Evolutionary conservation across 306 rosid genomes (phyloP), one percentile per base, ranked within the genome.

Genomic region (Inga leiocalycina): DNA sequence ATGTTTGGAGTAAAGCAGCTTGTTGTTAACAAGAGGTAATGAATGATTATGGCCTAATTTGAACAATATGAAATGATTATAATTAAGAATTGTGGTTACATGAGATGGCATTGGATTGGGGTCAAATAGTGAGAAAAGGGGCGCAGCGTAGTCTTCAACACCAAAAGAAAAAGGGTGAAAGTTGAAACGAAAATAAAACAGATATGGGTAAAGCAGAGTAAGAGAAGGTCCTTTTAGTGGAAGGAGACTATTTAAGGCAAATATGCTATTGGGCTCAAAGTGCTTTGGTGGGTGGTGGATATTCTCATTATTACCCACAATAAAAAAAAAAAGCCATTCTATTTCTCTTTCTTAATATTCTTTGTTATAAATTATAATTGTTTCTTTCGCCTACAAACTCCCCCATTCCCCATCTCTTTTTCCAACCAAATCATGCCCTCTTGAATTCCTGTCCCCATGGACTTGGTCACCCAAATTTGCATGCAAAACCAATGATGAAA

Each of bases 401-500:
- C 68, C 68, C 68, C 81, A 74, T 75, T 13, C 75, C 71, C 82
- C 19, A 22, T 57, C 71, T 74, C 77, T 69, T 84, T 87, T 85
- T 84, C 75, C 54, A 83, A 85, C 89, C 87, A 83, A 87, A 93
- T 93, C 88, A 93, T 90, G 81, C n/a, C 41, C 80, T 82, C 87
- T 85, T 80, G 95, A 93, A 87, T 89, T 90, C 86, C 93, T 93
- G 97, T 90, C 97, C 86, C 93, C 91, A 85, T 82, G 88, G 90
- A 87, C 87, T 85, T 73, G 83, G 76, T 86, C 93, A 90, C 82
- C 89, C 94, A 87, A 87, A 85, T 82, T 90, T 88, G 87, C 93
- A 90, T 90, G 92, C 89, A 90, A 85, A 83, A 8, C 54, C 39
- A 86, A 62, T 81, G 30, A 84, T 85, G 79, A 67, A 20, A 20